Evolutionary conservation across 208 protist genomes (phyloP), one percentile per base, ranked within the genome.

Genomic region (Herpetomonas muscarum): DNA sequence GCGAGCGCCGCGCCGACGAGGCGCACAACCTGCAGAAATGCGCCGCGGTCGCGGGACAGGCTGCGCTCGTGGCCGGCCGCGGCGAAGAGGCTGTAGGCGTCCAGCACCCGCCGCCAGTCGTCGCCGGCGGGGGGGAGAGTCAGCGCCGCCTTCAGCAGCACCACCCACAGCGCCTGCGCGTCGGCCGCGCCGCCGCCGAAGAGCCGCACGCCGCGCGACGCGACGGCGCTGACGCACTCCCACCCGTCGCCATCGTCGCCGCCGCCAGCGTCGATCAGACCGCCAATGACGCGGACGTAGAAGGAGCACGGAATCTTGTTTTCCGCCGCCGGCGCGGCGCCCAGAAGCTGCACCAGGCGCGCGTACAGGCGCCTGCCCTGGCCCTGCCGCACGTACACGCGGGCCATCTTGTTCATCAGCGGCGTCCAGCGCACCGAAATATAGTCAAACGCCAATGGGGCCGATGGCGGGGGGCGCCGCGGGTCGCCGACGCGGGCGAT

Each of bases 71-170:
- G 56, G 25, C 70, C 76, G 34, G 57, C 55, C 52, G 60, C 66
- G n/a, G 76, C 74, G 46, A 70, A 84, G 17, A 87, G 42, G 36
- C 79, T 76, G 41, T 92, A 86, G 15, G 81, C 79, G 5, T 80
- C 72, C 28, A 89, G 51, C n/a, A 87, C 49, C 5, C 85, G 69
- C 25, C 29, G 45, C 22, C 72, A 70, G 47, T 67, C 60, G n/a
- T 64, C 58, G 1, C 47, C 48, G 30, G 49, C 26, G 9, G 76
- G 71, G 6, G 57, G 48, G 9, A 87, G 63, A 29, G 72, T 89
- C 45, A 92, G 64, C 1, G 85, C 85, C 19, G 65, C 81, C 58
- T 92, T 92, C 21, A 92, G 62, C 53, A 89, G 74, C 50, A 87
- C 49, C 17, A 79, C 60, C 85, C 85, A 92, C 7, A 87, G 41